Evolutionary conservation across 768 basidiomycete genomes (phyloP).

Genomic region (Rickenella mellea): DNA sequence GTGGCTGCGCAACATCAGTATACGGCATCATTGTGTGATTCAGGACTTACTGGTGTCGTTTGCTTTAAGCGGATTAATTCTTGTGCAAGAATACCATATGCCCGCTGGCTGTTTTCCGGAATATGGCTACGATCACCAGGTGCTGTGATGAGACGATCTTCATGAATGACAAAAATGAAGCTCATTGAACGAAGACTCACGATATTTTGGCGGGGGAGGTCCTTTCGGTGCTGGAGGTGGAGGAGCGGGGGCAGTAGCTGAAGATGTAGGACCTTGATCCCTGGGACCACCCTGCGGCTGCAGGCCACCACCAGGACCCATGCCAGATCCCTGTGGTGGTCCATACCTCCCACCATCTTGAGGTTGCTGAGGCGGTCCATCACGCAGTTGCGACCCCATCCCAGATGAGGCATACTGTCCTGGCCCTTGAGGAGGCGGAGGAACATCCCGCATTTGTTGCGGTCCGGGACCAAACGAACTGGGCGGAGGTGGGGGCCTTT

Average conservation of each 20-base stretch:
- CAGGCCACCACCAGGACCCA: slow-evolving; percentile 18
- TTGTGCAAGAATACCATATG: slow-evolving; percentile 55
- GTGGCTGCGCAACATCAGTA: slow-evolving; percentile 35
- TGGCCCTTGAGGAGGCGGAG: slow-evolving; percentile 24
- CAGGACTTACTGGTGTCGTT: slow-evolving; percentile 59
- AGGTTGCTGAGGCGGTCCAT: slow-evolving; percentile 5
- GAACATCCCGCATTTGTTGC: too few relatives aligned
- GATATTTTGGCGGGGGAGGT: slow-evolving; percentile 45
- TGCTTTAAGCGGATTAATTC: slow-evolving; percentile 64
- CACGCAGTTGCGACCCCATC: slow-evolving; percentile 7
- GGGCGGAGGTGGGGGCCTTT: slow-evolving; percentile 11
- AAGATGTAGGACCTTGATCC: slow-evolving; percentile 16
- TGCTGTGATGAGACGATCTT: slow-evolving; percentile 36
- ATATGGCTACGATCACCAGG: slow-evolving; percentile 91
- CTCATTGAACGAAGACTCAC: slow-evolving; percentile 27
- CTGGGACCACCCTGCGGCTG: slow-evolving; percentile 17
- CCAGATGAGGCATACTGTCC: slow-evolving; percentile 8
- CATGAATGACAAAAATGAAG: neutral
- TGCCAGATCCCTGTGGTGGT: slow-evolving; percentile 17
- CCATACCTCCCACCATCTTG: slow-evolving; percentile 17
- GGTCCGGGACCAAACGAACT: slow-evolving; percentile 25
- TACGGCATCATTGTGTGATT: neutral
- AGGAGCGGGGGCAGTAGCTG: slow-evolving; percentile 13
- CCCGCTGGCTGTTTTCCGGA: slow-evolving; percentile 53
- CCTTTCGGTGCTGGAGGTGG: slow-evolving; percentile 27